Evolutionary conservation across 371 early-diverging fungal genomes (phyloP), one percentile per base, ranked within the genome.

Genomic region (Mortierella sp.): DNA sequence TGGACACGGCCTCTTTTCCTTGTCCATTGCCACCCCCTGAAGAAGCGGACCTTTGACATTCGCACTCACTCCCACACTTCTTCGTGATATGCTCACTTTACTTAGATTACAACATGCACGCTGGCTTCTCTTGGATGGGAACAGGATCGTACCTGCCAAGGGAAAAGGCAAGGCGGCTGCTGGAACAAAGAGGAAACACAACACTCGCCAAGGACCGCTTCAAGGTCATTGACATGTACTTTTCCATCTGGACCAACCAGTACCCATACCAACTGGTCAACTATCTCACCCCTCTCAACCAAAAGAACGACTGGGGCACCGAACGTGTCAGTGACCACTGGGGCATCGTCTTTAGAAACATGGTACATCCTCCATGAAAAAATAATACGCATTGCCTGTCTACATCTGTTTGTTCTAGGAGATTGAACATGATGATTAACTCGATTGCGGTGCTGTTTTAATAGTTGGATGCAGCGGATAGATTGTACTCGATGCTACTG

Each of bases 231-330:
- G 94, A 94, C 57, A 89, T 89, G 79, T 94, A 92, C 77, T 94
- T 94, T 79, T 88, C 92, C 26, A 88, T 94, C 34, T 94, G 93
- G 93, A 92, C 90, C 47, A 94, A 94, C 71, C 93, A 93, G 68
- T 94, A 92, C 73, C 94, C 94, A 19, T 94, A 92, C 87, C 86
- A 92, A 50, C 80, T 94, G 13, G 88, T 90, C 68, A 91, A 91
- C 73, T 91, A 91, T 1, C 86, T 92, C 21, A 90, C 82, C 10
- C 88, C 90, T 6, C 73, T 90, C 72, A 89, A 89, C 44, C 89
- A 88, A 54, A 83, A 80, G 73, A 84, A 82, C 47, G 88, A 81
- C 3, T 90, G 90, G 90, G 88, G 88, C 55, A 78, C 88, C 8
- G 86, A 84, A 2, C 80, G 84, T 50, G 87, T 88, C 31, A 79